Evolutionary conservation across 164 flowering plant genomes (phyloP), one percentile per base, ranked within the genome.

Genomic region (Nelumbo lutea): DNA sequence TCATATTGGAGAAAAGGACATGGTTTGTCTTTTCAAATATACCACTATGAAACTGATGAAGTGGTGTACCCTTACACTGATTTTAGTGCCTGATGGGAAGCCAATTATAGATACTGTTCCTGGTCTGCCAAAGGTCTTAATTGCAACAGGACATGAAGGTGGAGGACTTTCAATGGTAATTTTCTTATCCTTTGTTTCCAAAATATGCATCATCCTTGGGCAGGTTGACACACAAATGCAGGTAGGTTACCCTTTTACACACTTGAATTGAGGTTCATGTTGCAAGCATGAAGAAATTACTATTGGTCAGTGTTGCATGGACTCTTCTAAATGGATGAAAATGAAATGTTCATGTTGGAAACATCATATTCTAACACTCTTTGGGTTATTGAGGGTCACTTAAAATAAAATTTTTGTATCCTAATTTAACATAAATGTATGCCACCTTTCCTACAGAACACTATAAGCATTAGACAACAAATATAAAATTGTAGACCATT

Each of bases 121-220:
- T 68, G 86, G 87, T 65, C 70, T 86, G 41, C 71, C 95, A 39
- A 90, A 87, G 44, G 73, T 90, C 66, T 82, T 80, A 65, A 76
- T 95, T 70, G 97, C 99, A 50, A 76, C 94, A 62, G 99, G 99
- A 47, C 99, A 95, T 83, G 97, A 90, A 83, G 99, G 99, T 72
- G 85, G 72, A 71, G 99, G 99, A 44, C 94, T 95, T 62, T 75
- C 83, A 59, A 45, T 86, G 97, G 98, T 94, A 86, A 78, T 44
- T 63, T 55, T 44, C 42, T 5, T 62, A 64, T 69, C 48, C 46
- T 69, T 10, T 38, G 1, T 62, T 7, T 39, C 42, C 7, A 50
- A 46, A 15, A 64, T 65, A 8, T 46, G 8, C 15, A 65, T 44
- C 52, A 62, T 2, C 62, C 10, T 39, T 8, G n/a, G 52, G 42